Conservation (phyloP, 2,329 filamentous ascomycete species). For the Nothophaeocryptopus gaeumannii region DNA sequence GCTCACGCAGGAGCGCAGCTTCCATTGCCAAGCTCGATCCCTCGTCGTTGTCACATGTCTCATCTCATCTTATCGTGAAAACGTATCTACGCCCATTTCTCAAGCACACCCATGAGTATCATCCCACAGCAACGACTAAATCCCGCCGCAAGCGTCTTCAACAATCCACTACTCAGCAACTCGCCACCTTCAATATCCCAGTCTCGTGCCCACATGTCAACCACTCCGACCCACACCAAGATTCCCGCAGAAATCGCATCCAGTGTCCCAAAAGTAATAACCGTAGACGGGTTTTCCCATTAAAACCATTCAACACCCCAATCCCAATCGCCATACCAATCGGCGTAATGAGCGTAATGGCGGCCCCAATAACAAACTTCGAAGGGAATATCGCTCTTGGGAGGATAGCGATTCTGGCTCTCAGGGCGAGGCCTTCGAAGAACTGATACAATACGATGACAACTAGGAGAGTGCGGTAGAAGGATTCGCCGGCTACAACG, state of each 20-base stretch:
- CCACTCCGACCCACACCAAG: constrained; percentile 73
- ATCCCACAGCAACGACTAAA: constrained; percentile 15
- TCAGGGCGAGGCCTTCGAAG: constrained; percentile 87
- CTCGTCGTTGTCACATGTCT: too few species aligned
- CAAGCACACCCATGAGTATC: constrained; percentile 20
- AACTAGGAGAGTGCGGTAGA: constrained; percentile 61
- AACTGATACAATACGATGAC: constrained; percentile 83
- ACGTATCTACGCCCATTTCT: constrained; percentile 28
- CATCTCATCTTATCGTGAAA: too few species aligned
- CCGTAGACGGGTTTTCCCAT: constrained; percentile 68
- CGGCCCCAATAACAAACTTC: constrained; percentile 60
- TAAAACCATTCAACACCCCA: constrained; percentile 67
- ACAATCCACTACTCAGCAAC: constrained; percentile 12
- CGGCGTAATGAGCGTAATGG: constrained; percentile 70
- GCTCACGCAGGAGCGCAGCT: too few species aligned
- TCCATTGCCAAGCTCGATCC: too few species aligned
- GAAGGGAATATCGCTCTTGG: constrained; percentile 40
- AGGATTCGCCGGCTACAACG: constrained; percentile 59
- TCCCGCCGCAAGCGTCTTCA: constrained; percentile 16
- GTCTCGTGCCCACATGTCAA: constrained; percentile 76
- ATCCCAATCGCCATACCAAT: constrained; percentile 79
- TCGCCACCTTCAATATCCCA: constrained; percentile 53
- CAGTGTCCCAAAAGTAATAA: constrained; percentile 69
- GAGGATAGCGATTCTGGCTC: constrained; percentile 73
- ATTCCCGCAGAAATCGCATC: constrained; percentile 74